phyloP scores from a whole-genome alignment of 75 land plant genomes.

The Isoetes taiwanensis region DNA sequence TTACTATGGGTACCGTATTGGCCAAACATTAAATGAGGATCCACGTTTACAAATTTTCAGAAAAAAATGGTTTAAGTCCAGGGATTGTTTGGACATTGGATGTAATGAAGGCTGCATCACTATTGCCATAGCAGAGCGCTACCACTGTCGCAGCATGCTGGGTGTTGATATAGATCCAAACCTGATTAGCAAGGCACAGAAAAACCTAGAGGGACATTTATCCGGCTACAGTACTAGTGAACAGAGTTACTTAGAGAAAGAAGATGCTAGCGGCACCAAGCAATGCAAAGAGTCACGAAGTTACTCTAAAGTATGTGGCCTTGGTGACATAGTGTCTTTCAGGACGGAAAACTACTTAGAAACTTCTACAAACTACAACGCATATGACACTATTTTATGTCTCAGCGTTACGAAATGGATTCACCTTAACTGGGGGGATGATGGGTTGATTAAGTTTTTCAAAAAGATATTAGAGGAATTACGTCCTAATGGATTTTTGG shows the following conservation, averaged over 20 bases:
- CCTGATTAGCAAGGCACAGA: background rate
- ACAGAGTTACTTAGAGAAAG: too few species aligned
- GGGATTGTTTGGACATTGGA: conserved; percentile 7
- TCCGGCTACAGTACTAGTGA: background rate
- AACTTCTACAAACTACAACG: background rate
- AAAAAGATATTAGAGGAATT: background rate
- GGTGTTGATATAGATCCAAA: background rate
- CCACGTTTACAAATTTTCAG: background rate
- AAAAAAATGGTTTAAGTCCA: background rate
- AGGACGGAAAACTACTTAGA: conserved; percentile 11
- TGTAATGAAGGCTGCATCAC: conserved; percentile 1
- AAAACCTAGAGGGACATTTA: background rate
- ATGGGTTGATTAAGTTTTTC: background rate
- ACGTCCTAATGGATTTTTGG: background rate
- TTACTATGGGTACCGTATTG: conserved; percentile 82
- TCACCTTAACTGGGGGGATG: conserved; percentile 7
- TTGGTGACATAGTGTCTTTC: conserved; percentile 51
- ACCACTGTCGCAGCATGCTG: background rate
- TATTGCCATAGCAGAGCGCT: background rate
- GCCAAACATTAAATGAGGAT: background rate
- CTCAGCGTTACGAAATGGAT: conserved; percentile 2
- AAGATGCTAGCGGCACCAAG: too few species aligned
- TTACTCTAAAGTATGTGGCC: too few species aligned
- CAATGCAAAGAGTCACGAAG: too few species aligned
- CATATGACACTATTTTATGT: conserved; percentile 3